These are phyloP conservation scores for Stygiomarasmius scandens DNA, from an alignment of 1,284 basidiomycete species.

Conservation along the genomic window DNA sequence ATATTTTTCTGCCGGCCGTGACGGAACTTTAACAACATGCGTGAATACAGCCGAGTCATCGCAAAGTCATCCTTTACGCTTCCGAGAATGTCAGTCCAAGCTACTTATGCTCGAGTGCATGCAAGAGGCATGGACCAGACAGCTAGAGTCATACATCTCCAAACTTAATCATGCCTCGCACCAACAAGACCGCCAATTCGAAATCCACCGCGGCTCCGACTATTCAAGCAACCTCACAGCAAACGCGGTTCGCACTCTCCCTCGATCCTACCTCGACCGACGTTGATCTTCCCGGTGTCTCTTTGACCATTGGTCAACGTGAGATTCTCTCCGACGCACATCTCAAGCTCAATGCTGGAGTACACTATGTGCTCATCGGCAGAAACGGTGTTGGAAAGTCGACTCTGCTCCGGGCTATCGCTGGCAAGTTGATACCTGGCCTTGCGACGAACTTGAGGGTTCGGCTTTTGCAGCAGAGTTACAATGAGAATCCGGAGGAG, in stretches of 20 bases:
- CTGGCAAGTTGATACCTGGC: constrained; percentile 51
- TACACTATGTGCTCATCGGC: constrained; percentile 55
- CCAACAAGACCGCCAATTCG: too few relatives aligned
- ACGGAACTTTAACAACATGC: too few relatives aligned
- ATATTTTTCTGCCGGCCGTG: too few relatives aligned
- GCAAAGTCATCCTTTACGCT: too few relatives aligned
- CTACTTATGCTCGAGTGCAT: too few relatives aligned
- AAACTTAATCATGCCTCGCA: too few relatives aligned
- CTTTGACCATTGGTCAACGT: constrained; percentile 46
- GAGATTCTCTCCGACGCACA: constrained; percentile 57
- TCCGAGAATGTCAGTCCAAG: too few relatives aligned
- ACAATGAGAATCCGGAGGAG: constrained; percentile 23
- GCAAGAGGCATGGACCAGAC: too few relatives aligned
- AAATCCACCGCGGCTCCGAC: background rate
- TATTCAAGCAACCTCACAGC: constrained; percentile 15
- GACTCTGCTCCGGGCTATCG: constrained; percentile 42
- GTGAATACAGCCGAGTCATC: too few relatives aligned
- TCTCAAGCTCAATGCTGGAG: constrained; percentile 52
- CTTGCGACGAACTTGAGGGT: constrained; percentile 53
- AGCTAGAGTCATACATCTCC: too few relatives aligned
- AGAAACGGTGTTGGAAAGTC: constrained; percentile 65
- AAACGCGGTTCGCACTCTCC: constrained; percentile 47
- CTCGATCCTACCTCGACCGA: constrained; percentile 40
- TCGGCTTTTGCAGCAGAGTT: constrained; percentile 53
- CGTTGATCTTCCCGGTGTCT: constrained; percentile 49